Percentiles rank a stretch among this genome's conserved stretches.
Conservation (phyloP, 2,329 filamentous ascomycete genomes). For the Colletotrichum sidae region DNA sequence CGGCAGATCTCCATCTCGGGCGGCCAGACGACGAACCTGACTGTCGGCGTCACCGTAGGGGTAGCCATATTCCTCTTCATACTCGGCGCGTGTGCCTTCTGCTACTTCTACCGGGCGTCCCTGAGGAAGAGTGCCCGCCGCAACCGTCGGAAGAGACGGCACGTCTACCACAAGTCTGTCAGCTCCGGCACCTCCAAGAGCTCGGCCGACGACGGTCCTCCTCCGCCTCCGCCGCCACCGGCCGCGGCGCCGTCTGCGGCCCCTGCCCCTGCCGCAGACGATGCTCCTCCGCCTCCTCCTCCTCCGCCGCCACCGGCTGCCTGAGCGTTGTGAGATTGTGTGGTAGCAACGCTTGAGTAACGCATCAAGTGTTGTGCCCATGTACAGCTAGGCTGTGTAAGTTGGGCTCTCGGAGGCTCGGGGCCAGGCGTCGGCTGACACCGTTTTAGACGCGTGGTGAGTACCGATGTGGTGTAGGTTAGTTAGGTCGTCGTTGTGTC, state of each 20-base stretch:
- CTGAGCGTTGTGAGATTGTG: too few species aligned
- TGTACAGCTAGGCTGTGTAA: too few species aligned
- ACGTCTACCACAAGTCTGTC: slow-evolving; percentile 41
- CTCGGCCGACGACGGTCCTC: slow-evolving; percentile 38
- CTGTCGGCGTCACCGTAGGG: slow-evolving; percentile 57
- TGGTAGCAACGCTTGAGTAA: too few species aligned
- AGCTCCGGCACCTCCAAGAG: slow-evolving; percentile 51
- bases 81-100: slow-evolving; percentile 49
- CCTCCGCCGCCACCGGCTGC: slow-evolving; percentile 19
- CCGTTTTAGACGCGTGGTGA: background rate
- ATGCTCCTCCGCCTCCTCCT: slow-evolving; percentile 11
- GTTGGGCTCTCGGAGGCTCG: too few species aligned
- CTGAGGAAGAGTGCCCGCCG: slow-evolving; percentile 48
- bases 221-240: slow-evolving; percentile 15
- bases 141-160: slow-evolving; percentile 39
- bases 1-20: slow-evolving; percentile 33
- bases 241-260: slow-evolving; percentile 18
- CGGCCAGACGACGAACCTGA: slow-evolving; percentile 50
- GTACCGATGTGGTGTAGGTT: slow-evolving; percentile 21
- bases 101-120: slow-evolving; percentile 54
- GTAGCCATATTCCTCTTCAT: slow-evolving; percentile 55
- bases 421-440: too few species aligned
- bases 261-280: slow-evolving; percentile 16
- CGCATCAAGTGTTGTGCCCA: too few species aligned
- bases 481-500: slow-evolving; percentile 15